Evolutionary conservation across 208 protist genomes (phyloP).

Genomic region (Leishmania mexicana): DNA sequence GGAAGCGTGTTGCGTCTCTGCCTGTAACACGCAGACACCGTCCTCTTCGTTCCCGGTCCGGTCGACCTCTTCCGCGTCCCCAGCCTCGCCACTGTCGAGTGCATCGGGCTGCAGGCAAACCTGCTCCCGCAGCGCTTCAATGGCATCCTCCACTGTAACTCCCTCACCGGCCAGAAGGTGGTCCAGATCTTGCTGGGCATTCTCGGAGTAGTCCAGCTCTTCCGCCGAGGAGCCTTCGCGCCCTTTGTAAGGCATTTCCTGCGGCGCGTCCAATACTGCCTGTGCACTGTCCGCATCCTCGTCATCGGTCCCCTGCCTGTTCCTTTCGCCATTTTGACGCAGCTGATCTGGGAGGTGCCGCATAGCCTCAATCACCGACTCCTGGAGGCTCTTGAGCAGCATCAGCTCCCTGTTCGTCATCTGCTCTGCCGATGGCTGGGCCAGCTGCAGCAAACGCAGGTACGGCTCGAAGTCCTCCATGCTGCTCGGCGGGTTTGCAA

Average conservation of each 20-base stretch:
- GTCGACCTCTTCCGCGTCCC: conserved; percentile 20
- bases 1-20: not conserved
- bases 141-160: conserved; percentile 33
- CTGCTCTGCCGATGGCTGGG: conserved; percentile 28
- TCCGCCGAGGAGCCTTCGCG: conserved; percentile 45
- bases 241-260: conserved; percentile 59
- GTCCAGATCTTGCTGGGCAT: conserved; percentile 31
- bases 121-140: conserved; percentile 57
- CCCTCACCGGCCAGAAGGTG: conserved; percentile 15
- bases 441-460: conserved; percentile 40
- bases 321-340: conserved; percentile 5
- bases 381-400: conserved; percentile 55
- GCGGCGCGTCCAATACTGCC: conserved; percentile 37
- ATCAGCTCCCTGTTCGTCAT: conserved; percentile 38
- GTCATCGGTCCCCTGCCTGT: not conserved
- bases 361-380: conserved; percentile 34
- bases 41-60: not conserved
- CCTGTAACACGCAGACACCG: not conserved
- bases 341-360: conserved; percentile 8
- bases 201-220: conserved; percentile 50
- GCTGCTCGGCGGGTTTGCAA: conserved; percentile 24
- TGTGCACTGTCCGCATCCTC: conserved; percentile 11
- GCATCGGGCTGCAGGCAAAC: conserved; percentile 47
- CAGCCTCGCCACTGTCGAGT: conserved; percentile 8
- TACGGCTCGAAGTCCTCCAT: conserved; percentile 42